Evolutionary conservation across 2,329 filamentous ascomycete species (phyloP), one percentile per base, ranked within the genome.

Genomic region (Colletotrichum sp.): DNA sequence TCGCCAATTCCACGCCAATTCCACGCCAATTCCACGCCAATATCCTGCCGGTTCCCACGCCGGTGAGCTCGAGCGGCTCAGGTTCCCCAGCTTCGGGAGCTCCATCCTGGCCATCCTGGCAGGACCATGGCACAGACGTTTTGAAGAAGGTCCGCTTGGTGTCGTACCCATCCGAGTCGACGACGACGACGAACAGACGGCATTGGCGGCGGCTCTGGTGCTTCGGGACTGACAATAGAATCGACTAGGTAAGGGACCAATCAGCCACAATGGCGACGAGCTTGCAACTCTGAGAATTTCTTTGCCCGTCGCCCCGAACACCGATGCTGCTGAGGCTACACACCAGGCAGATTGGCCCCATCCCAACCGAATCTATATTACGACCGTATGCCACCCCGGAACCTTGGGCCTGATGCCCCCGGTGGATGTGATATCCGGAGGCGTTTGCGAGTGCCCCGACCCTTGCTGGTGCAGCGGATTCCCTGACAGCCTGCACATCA

Each of bases 401-500:
- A 43, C 60, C 55, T 38, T 24, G 43, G 48, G 52, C 68, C 61
- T 67, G 61, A 55, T 28, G 43, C 69, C 38, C 38, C 55, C 38
- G 60, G 26, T 26, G 57, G 43, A 68, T 48, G 69, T 74, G 34
- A 73, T 61, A 57, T 71, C 72, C 55, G 71, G 55, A 71, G 26
- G 13, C 30, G 26, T 66, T 58, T 15, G 66, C 34, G 36, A n/a
- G 24, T 70, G 55, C 64, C 75, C 75, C 68, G 75, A 76, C 67
- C 75, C 75, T 58, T 76, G 72, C 26, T 34, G 64, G 24, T 77
- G 43, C 63, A 52, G 72, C 67, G 64, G n/a, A 38, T 71, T 52
- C 71, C 67, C 73, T 68, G 68, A 38, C 32, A 34, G 32, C 36
- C 28, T 38, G 36, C 61, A 61, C 38, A 77, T 72, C 68, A 72